These are phyloP conservation scores for Aspergillus jensenii DNA, from an alignment of 2,329 filamentous ascomycete species.

Conservation along the genomic window DNA sequence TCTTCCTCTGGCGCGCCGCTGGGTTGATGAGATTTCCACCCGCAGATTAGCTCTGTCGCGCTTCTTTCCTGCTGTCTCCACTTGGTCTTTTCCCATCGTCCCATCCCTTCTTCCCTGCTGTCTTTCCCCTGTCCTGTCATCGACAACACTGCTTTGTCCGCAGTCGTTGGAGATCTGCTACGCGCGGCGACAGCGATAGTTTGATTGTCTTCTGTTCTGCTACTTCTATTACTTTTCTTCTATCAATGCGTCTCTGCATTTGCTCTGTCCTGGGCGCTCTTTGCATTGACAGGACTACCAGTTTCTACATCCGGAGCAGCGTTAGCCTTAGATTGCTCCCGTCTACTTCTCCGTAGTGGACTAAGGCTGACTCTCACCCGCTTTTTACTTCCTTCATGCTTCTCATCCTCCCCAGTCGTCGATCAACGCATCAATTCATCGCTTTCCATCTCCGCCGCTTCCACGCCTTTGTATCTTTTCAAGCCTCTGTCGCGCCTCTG, in stretches of 20 bases:
- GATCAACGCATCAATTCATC: not conserved
- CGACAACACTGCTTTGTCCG: constrained; percentile 1
- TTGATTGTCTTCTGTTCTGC: constrained; percentile 2
- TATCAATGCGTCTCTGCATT: not conserved
- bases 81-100: not conserved
- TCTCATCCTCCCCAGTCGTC: constrained; percentile 4
- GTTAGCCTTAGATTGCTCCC: not conserved
- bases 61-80: not conserved
- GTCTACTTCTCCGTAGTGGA: not conserved
- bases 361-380: not conserved
- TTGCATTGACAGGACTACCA: not conserved
- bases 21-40: not conserved
- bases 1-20: not conserved
- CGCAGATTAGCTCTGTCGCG: not conserved
- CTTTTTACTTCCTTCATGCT: constrained; percentile 6
- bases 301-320: not conserved
- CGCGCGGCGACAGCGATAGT: constrained; percentile 1
- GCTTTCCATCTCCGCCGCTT: not conserved
- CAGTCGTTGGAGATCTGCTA: constrained; percentile 9
- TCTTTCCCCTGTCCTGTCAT: constrained; percentile 6
- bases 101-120: not conserved
- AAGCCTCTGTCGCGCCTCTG: not conserved
- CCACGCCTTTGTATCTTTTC: not conserved
- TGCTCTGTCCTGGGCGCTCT: not conserved
- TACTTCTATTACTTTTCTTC: not conserved